These are phyloP conservation scores for Trifolium pratense DNA, from an alignment of 306 rosid species.

Conservation along the genomic window DNA sequence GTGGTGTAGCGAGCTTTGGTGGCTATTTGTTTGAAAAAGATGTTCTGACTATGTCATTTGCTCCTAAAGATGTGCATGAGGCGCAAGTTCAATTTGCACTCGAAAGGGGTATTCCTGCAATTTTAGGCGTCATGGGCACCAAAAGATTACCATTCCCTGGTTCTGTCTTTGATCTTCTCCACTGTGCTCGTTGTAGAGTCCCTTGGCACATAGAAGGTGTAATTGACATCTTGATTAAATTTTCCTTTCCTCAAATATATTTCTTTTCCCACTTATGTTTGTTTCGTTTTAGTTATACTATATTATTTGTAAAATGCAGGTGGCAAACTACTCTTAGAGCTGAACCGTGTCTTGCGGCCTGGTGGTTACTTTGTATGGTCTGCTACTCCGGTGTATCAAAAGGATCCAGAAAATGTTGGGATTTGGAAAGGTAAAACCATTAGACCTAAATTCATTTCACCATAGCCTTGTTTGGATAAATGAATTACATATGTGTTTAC, in stretches of 20 bases:
- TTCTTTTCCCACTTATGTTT: slow-evolving; percentile 1
- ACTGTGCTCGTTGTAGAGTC: slow-evolving; percentile 96
- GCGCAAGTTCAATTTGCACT: slow-evolving; percentile 94
- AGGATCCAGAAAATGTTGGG: slow-evolving; percentile 68
- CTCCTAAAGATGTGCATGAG: slow-evolving; percentile 93
- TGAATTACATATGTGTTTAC: not conserved
- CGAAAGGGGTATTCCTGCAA: slow-evolving; percentile 91
- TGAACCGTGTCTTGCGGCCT: slow-evolving; percentile 84
- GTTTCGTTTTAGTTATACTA: slow-evolving; percentile 33
- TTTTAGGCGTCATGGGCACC: slow-evolving; percentile 79
- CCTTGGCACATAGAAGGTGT: slow-evolving; percentile 95
- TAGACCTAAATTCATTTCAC: slow-evolving; percentile 18
- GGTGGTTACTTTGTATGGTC: slow-evolving; percentile 97
- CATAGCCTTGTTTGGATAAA: not conserved
- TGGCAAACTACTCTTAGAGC: slow-evolving; percentile 81
- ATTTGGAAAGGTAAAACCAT: slow-evolving; percentile 77
- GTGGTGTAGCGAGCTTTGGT: slow-evolving; percentile 95
- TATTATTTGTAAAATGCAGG: slow-evolving; percentile 53
- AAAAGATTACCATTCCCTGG: slow-evolving; percentile 79
- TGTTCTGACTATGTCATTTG: slow-evolving; percentile 81
- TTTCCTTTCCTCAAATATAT: not conserved
- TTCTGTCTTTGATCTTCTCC: slow-evolving; percentile 79
- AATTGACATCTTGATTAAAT: not conserved
- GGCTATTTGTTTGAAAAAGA: slow-evolving; percentile 82
- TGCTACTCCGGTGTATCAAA: slow-evolving; percentile 88